A percentile compares a stretch with the other conserved stretches of the same genome.
These are phyloP conservation scores for Trichoderma citrinoviride DNA, from an alignment of 2,329 filamentous ascomycete genomes.

Conservation along the genomic window DNA sequence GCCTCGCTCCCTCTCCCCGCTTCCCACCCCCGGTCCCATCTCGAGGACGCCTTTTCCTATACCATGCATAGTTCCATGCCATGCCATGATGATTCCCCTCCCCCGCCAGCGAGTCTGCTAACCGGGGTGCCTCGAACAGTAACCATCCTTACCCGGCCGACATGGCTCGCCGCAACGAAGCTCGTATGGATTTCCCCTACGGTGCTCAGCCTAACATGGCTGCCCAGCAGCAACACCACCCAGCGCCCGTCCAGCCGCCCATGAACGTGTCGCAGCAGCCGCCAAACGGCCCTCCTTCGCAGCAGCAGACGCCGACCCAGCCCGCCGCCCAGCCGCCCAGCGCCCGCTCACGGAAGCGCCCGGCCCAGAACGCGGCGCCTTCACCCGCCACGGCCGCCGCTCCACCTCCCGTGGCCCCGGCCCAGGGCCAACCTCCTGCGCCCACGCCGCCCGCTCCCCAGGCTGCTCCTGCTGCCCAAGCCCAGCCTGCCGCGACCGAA, in stretches of 20 bases:
- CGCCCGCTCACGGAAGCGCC: conserved; percentile 43
- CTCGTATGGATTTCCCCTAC: conserved; percentile 44
- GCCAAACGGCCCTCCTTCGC: conserved; percentile 33
- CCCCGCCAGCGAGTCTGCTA: conserved; percentile 31
- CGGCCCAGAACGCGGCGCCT: conserved; percentile 39
- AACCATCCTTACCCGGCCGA: conserved; percentile 52
- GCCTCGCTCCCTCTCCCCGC: conserved; percentile 17
- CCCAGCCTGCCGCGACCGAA: conserved; percentile 31
- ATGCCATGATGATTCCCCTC: conserved; percentile 30
- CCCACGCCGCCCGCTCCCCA: conserved; percentile 34
- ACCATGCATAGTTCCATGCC: conserved; percentile 26
- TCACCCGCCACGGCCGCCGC: conserved; percentile 38
- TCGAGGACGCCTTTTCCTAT: conserved; percentile 22
- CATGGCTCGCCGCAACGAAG: conserved; percentile 46
- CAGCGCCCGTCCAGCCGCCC: conserved; percentile 41
- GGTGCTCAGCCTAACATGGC: conserved; percentile 41
- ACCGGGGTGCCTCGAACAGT: conserved; percentile 33
- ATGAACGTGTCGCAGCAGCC: conserved; percentile 46
- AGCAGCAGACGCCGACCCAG: conserved; percentile 41
- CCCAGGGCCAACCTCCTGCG: conserved; percentile 35
- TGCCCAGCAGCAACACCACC: conserved; percentile 39
- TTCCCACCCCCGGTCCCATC: conserved; percentile 8
- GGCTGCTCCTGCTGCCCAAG: conserved; percentile 30
- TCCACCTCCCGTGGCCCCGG: conserved; percentile 35
- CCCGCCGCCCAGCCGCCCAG: conserved; percentile 36